phyloP scores from a whole-genome alignment of 2,329 filamentous ascomycete species.

The Aspergillus novofumigatus region DNA sequence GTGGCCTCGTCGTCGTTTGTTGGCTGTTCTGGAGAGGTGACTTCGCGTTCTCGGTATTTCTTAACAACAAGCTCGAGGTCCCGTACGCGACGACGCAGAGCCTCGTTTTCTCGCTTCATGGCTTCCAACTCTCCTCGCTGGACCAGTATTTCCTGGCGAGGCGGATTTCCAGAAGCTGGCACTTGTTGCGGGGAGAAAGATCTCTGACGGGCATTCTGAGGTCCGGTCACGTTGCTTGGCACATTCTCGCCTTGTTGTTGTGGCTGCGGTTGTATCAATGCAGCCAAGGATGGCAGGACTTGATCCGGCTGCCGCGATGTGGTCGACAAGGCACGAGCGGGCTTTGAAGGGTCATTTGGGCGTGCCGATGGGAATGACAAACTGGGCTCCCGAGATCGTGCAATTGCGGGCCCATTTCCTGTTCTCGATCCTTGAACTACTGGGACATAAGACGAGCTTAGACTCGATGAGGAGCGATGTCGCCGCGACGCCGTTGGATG shows the following conservation, averaged over 20 bases:
- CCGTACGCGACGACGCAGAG: conserved; percentile 40
- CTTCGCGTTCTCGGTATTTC: conserved; percentile 23
- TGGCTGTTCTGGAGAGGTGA: conserved; percentile 1
- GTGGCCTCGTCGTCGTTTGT: background rate
- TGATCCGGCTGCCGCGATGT: conserved; percentile 34
- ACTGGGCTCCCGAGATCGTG: conserved; percentile 38
- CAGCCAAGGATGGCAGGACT: conserved; percentile 26
- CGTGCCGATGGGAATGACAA: conserved; percentile 23
- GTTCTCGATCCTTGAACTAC: conserved; percentile 31
- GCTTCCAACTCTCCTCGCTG: conserved; percentile 43
- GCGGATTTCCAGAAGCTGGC: conserved; percentile 25
- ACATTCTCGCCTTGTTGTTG: conserved; percentile 25
- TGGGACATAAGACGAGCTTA: conserved; percentile 45
- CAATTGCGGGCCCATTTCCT: conserved; percentile 40
- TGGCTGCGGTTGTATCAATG: conserved; percentile 23
- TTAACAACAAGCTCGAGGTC: conserved; percentile 40
- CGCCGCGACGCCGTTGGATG: conserved; percentile 53
- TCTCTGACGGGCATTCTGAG: conserved; percentile 27
- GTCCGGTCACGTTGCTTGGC: conserved; percentile 18
- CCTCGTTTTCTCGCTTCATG: conserved; percentile 45
- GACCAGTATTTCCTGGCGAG: conserved; percentile 41
- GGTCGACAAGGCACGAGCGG: conserved; percentile 37
- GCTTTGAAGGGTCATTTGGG: conserved; percentile 25
- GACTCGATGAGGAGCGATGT: conserved; percentile 54
- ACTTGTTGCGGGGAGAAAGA: conserved; percentile 26